Percentiles rank a stretch among this genome's conserved stretches.
These are phyloP conservation scores for Hypoxylon sp. DNA, from an alignment of 2,329 filamentous ascomycete genomes.

Conservation along the genomic window DNA sequence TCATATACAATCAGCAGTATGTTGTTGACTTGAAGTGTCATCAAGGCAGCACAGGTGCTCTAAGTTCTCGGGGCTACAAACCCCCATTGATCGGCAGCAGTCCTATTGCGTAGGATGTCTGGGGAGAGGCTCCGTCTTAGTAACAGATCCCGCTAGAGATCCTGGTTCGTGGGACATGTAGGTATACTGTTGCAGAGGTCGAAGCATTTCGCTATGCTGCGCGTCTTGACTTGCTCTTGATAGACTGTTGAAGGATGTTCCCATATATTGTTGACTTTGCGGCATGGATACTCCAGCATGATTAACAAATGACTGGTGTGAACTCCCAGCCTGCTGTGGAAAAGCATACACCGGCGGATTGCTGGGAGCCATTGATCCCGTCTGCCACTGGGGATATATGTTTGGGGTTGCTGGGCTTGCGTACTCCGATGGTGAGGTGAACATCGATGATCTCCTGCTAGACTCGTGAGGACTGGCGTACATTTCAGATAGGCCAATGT, in stretches of 20 bases:
- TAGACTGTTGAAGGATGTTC: conserved; percentile 44
- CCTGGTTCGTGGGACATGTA: conserved; percentile 35
- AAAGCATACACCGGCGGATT: conserved; percentile 58
- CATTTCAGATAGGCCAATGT: conserved; percentile 55
- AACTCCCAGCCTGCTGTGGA: conserved; percentile 50
- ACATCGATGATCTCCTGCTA: conserved; percentile 58
- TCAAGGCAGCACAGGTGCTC: neutral
- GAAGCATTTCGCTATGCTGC: conserved; percentile 41
- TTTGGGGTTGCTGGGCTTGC: conserved; percentile 48
- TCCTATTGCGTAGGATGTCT: conserved; percentile 30
- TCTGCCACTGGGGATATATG: conserved; percentile 58
- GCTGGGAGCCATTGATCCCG: conserved; percentile 52
- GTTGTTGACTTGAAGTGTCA: no score
- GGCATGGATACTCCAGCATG: conserved; percentile 42
- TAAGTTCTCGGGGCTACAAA: neutral
- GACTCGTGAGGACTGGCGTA: conserved; percentile 56
- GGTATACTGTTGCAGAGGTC: conserved; percentile 30
- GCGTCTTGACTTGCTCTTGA: conserved; percentile 42
- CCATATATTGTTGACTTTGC: conserved; percentile 42
- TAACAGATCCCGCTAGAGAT: conserved; percentile 14
- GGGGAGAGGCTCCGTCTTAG: conserved; percentile 30
- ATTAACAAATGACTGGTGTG: conserved; percentile 42
- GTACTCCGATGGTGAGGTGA: conserved; percentile 56
- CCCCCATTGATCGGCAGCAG: neutral
- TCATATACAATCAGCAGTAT: no score